Evolutionary conservation across 2,329 filamentous ascomycete species (phyloP).

Genomic region (Fusarium nodosum): DNA sequence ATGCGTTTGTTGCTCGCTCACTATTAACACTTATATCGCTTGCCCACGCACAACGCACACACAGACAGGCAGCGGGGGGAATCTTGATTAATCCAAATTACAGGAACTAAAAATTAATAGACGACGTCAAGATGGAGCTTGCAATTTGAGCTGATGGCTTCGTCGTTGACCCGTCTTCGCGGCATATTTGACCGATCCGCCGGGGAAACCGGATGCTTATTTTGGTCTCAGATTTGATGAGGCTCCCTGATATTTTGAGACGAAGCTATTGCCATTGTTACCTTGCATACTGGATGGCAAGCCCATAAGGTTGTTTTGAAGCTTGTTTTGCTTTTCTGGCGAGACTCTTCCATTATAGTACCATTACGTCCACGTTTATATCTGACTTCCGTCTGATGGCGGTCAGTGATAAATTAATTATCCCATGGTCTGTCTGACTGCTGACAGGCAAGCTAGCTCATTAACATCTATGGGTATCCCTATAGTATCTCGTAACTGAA

Average conservation of each 20-base stretch:
- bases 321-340: constrained; percentile 24
- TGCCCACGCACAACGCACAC: constrained; percentile 13
- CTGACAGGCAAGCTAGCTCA: neutral
- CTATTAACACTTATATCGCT: constrained; percentile 19
- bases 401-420: constrained; percentile 26
- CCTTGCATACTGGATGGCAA: constrained; percentile 3
- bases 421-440: constrained; percentile 8
- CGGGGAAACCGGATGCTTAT: constrained; percentile 33
- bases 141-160: constrained; percentile 28
- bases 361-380: constrained; percentile 5
- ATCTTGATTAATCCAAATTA: constrained; percentile 31
- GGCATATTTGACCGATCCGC: constrained; percentile 33
- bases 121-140: constrained; percentile 34
- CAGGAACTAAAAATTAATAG: constrained; percentile 30
- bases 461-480: constrained; percentile 7
- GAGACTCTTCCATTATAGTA: constrained; percentile 11
- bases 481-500: constrained; percentile 9
- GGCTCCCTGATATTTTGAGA: constrained; percentile 32
- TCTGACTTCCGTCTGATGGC: constrained; percentile 22
- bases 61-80: constrained; percentile 4
- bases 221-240: constrained; percentile 13
- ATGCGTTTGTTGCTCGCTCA: constrained; percentile 17
- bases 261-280: constrained; percentile 33
- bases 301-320: constrained; percentile 24
- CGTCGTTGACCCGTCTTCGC: constrained; percentile 19